Evolutionary conservation across 768 basidiomycete genomes (phyloP), one percentile per base, ranked within the genome.

Genomic region (Macrolepiota fuliginosa): DNA sequence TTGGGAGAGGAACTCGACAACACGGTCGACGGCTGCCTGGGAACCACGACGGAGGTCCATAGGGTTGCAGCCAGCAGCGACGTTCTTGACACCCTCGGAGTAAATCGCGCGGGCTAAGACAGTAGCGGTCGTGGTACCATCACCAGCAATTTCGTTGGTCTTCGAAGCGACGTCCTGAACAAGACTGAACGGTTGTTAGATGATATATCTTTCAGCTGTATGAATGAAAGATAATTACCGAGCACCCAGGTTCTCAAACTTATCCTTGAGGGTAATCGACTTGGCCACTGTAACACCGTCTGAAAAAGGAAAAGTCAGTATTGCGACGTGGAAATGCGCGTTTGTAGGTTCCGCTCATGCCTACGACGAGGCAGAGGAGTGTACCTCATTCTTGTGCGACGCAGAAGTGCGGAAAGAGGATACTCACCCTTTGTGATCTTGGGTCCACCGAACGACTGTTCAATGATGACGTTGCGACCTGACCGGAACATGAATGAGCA

Each of bases 11-110:
- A 90, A 95, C 69, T 91, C 85, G 65, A 98, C 90, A 67, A 99
- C 94, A 65, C 91, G 90, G 74, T 96, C 92, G 50, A 99, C 96
- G 52, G 96, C 96, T 10, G 94, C 92, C 73, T 99, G 96, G 10
- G 96, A 88, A 55, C 96, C 96, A n/a, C 96, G 89, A 64, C 96
- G 94, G 62, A 98, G 92, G 79, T 99, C 96, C 96, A 98, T 99
- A 12, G 96, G 96, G 80, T 96, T 97, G 83, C 96, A 99, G 3
- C 96, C 96, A 10, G 96, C 96, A 22, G 96, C 96, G 62, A 98
- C 96, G 69, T 98, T 98, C 83, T 98, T 98, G 70, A 98, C 96
- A 74, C 96, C 96, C 76, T 99, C 96, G 0, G 94, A 85, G 79
- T 97, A 99, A 77, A 99, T 98, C 60, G 96, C 95, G 58, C 94